Base-by-base conservation (phyloP, 2,329 filamentous ascomycete genomes). In the Aureobasidium sp. region DNA sequence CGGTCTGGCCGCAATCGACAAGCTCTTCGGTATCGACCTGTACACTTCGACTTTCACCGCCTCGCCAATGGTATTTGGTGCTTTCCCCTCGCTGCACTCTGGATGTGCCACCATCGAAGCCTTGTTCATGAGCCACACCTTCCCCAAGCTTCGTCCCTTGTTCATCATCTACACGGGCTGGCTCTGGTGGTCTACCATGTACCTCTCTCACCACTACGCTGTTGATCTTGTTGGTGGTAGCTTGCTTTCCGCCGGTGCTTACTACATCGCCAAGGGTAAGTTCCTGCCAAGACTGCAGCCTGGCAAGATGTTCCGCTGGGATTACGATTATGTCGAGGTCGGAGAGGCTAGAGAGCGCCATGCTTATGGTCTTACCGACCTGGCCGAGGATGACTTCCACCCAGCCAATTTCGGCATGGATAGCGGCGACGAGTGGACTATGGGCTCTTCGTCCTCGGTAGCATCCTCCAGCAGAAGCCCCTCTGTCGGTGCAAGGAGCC, bases 141-240 rank as follows among this genome's bases (percentile, higher is more conserved):
- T 97, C 80, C 93, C 93, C 5, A 85, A 85, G 64, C 82, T 95
- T 67, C 86, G 89, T 67, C 85, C 87, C 14, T 76, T 94, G 59
- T 96, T 95, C 76, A 83, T 92, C 66, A 81, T 83, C 66, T 97
- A 97, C 75, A 88, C 89, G 48, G 83, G 89, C 72, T 97, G 93
- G 93, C 86, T 97, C 70, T 97, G 91, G 90, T 97, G 93, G 91
- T 89, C 92, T 14, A 97, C 93, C 68, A 96, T 97, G 91, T 97
- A 97, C 72, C 84, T 97, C 58, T 95, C 90, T 70, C 93, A 97
- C 76, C 93, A 97, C 78, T 97, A 97, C 73, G 93, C 92, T 35
- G 89, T 97, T 44, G 93, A 97, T 74, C 81, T 97, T 56, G 90
- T 97, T 29, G 90, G 84, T 39, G 93, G 93, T 67, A 91, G 88